Evolutionary conservation across 192 early-diverging fungal species (phyloP).

Genomic region (Dispira parvispora): DNA sequence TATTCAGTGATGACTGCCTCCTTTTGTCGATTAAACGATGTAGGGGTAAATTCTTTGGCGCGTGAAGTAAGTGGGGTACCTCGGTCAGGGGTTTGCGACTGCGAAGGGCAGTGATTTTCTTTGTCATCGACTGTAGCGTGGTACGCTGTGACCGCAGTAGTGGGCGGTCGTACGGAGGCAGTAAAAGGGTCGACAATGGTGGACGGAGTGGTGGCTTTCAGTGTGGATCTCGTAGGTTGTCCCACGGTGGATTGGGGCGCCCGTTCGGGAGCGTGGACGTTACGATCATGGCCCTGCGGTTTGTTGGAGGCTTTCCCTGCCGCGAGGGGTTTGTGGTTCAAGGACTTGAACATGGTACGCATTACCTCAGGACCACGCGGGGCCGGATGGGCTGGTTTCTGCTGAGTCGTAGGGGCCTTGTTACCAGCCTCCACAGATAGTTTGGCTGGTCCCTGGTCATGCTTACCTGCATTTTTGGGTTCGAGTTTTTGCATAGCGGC

Average conservation of each 20-base stretch:
- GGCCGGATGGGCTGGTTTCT: neutral
- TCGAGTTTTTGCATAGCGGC: neutral
- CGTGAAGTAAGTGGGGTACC: neutral
- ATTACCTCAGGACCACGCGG: neutral
- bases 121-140: neutral
- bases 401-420: neutral
- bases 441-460: neutral
- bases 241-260: neutral
- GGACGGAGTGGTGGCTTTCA: neutral
- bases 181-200: neutral
- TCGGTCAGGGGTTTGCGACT: neutral
- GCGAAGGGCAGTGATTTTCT: neutral
- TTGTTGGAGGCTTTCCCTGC: neutral
- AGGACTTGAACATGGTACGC: constrained; percentile 6
- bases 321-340: neutral
- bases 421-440: neutral
- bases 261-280: neutral
- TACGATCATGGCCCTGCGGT: neutral
- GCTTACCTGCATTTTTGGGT: neutral
- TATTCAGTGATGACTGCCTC: constrained; percentile 4
- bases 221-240: neutral
- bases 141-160: neutral
- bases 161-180: neutral
- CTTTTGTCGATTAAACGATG: constrained; percentile 5
- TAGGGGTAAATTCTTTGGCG: constrained; percentile 7